A percentile compares a stretch with the other conserved stretches of the same genome.
These are phyloP conservation scores for Magnaporthales sp. DNA, from an alignment of 2,329 filamentous ascomycete genomes.

Conservation along the genomic window DNA sequence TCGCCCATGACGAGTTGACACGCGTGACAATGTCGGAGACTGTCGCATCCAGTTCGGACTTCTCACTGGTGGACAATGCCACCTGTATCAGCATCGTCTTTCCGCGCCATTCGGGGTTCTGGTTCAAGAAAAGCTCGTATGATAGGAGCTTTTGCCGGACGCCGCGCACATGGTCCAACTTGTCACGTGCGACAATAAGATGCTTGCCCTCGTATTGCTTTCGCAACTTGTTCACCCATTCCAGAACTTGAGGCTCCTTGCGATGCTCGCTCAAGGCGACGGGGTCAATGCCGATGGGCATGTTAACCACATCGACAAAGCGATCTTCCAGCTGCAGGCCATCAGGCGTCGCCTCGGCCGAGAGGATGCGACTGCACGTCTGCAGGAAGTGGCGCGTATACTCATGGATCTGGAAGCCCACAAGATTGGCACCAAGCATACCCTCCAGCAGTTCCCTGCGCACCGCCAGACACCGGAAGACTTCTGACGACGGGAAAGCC, in stretches of 20 bases:
- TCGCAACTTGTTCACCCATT: conserved; percentile 72
- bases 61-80: conserved; percentile 81
- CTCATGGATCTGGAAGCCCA: conserved; percentile 90
- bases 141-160: conserved; percentile 89
- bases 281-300: conserved; percentile 88
- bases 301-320: conserved; percentile 79
- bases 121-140: conserved; percentile 89
- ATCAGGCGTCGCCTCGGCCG: conserved; percentile 81
- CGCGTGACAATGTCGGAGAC: conserved; percentile 91
- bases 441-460: conserved; percentile 83
- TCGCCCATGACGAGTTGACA: conserved; percentile 87
- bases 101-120: conserved; percentile 82
- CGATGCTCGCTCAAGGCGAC: conserved; percentile 64
- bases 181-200: conserved; percentile 87
- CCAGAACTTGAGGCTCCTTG: conserved; percentile 60
- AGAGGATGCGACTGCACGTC: conserved; percentile 84
- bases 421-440: conserved; percentile 84
- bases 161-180: conserved; percentile 85
- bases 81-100: conserved; percentile 90
- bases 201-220: conserved; percentile 82
- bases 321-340: conserved; percentile 87
- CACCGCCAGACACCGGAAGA: conserved; percentile 84
- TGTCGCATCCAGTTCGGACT: conserved; percentile 76
- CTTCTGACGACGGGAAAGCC: conserved; percentile 91
- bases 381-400: conserved; percentile 92